phyloP scores from a whole-genome alignment of 768 basidiomycete species.

The Suillus decipiens region DNA sequence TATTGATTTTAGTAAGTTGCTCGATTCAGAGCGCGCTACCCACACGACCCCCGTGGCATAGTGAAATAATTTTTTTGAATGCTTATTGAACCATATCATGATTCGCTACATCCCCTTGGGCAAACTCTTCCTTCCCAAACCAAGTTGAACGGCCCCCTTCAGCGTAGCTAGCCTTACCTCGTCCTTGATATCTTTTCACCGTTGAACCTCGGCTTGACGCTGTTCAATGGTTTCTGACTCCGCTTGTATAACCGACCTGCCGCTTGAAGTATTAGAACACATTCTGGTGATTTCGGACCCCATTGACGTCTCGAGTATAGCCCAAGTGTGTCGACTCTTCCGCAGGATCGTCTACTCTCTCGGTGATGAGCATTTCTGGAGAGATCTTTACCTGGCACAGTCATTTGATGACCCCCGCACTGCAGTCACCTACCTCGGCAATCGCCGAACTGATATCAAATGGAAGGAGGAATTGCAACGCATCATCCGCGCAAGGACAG shows the following conservation, averaged over 20 bases:
- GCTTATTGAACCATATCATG: conserved; percentile 11
- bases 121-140: conserved; percentile 7
- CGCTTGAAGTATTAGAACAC: conserved; percentile 60
- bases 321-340: conserved; percentile 51
- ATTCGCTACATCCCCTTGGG: not conserved
- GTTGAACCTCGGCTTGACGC: not conserved
- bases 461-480: conserved; percentile 60
- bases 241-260: conserved; percentile 40
- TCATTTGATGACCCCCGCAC: conserved; percentile 63
- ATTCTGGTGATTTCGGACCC: conserved; percentile 62
- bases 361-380: conserved; percentile 57
- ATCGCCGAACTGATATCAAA: conserved; percentile 33
- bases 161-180: not conserved
- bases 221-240: conserved; percentile 1
- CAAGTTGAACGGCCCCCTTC: not conserved
- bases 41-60: conserved; percentile 10
- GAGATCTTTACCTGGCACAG: conserved; percentile 60
- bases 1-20: conserved; percentile 5
- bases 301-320: conserved; percentile 52
- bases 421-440: conserved; percentile 42
- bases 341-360: conserved; percentile 47
- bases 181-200: not conserved
- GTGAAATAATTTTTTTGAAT: conserved; percentile 15
- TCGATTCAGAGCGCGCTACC: conserved; percentile 12
- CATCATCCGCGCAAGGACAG: conserved; percentile 53